A percentile compares a stretch with the other conserved stretches of the same genome.
These are phyloP conservation scores for Ambrosiella cleistominuta DNA, from an alignment of 2,329 filamentous ascomycete species.

Conservation along the genomic window DNA sequence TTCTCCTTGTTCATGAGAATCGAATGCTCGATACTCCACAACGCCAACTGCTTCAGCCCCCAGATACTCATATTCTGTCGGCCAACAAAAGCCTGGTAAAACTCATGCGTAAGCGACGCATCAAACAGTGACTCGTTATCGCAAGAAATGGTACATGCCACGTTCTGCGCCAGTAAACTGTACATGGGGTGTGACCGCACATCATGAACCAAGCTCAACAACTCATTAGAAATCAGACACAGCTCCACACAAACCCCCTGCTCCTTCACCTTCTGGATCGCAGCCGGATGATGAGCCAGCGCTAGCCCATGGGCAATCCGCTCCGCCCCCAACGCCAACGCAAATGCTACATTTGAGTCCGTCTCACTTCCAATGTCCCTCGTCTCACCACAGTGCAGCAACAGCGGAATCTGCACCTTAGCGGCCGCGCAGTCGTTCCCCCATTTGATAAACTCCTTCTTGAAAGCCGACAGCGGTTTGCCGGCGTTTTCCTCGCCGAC, in stretches of 20 bases:
- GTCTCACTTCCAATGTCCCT: slow-evolving; percentile 45
- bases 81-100: slow-evolving; percentile 59
- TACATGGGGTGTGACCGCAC: slow-evolving; percentile 51
- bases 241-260: slow-evolving; percentile 54
- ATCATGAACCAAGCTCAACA: slow-evolving; percentile 49
- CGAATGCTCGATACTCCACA: slow-evolving; percentile 46
- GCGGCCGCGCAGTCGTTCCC: slow-evolving; percentile 1
- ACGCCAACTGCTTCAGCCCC: slow-evolving; percentile 51
- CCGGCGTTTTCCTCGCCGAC: slow-evolving; percentile 50
- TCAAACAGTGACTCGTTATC: slow-evolving; percentile 60
- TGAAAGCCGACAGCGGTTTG: slow-evolving; percentile 37
- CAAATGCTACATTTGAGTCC: slow-evolving; percentile 53
- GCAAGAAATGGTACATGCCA: slow-evolving; percentile 57
- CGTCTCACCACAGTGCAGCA: slow-evolving; percentile 65
- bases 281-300: slow-evolving; percentile 44
- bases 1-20: slow-evolving; percentile 30
- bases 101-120: slow-evolving; percentile 59
- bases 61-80: slow-evolving; percentile 47
- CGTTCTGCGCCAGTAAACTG: slow-evolving; percentile 48
- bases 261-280: slow-evolving; percentile 48
- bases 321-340: slow-evolving; percentile 45
- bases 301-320: slow-evolving; percentile 62
- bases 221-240: slow-evolving; percentile 62
- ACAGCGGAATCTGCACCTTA: slow-evolving; percentile 45
- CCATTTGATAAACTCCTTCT: slow-evolving; percentile 39